phyloP scores from a whole-genome alignment of 78 protist genomes.

The Pigoraptor vietnamica region DNA sequence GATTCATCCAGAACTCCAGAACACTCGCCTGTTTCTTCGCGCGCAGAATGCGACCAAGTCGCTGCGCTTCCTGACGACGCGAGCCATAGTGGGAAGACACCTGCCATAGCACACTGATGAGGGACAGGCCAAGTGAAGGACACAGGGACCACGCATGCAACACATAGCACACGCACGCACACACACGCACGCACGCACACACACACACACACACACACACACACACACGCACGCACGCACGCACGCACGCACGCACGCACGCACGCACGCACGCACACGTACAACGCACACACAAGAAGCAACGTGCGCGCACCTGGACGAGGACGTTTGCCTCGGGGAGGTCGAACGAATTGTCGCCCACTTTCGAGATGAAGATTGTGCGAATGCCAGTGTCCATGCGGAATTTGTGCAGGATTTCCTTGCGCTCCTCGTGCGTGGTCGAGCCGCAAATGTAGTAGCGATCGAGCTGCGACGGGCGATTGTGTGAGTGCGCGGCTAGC shows the following conservation, averaged over 20 bases:
- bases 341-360: slow-evolving; percentile 82
- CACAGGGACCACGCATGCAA: background rate
- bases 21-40: slow-evolving; percentile 43
- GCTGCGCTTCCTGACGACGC: slow-evolving; percentile 98
- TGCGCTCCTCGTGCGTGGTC: slow-evolving; percentile 65
- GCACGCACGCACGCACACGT: background rate
- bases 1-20: background rate
- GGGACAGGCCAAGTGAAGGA: background rate
- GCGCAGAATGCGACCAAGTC: slow-evolving; percentile 97
- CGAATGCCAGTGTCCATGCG: slow-evolving; percentile 20
- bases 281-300: too few species aligned
- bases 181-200: background rate
- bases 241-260: slow-evolving; percentile 2
- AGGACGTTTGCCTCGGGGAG: slow-evolving; percentile 83
- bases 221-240: too few species aligned
- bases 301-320: slow-evolving; percentile 84
- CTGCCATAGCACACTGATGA: slow-evolving; percentile 86
- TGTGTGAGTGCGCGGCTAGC: background rate
- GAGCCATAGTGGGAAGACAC: slow-evolving; percentile 90
- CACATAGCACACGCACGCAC: too few species aligned
- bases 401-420: slow-evolving; percentile 48
- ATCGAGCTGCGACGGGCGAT: background rate
- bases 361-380: slow-evolving; percentile 80
- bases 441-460: slow-evolving; percentile 65
- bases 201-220: too few species aligned